These are phyloP conservation scores for Russula dissimulans DNA, from an alignment of 768 basidiomycete genomes.

Conservation along the genomic window DNA sequence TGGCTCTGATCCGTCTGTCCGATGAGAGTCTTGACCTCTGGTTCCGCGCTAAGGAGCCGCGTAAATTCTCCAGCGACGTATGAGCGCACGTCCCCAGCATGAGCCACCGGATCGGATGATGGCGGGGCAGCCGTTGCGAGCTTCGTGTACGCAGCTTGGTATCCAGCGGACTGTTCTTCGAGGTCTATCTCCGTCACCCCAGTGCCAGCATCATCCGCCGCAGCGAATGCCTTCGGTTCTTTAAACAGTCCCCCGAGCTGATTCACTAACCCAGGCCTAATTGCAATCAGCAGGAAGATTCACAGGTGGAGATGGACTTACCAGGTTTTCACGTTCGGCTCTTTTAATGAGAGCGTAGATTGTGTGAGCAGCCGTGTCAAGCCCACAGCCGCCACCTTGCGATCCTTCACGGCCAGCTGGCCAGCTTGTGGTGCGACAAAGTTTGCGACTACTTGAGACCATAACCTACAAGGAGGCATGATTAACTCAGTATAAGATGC, in stretches of 20 bases:
- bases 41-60: conserved; percentile 12
- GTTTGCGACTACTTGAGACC: conserved; percentile 67
- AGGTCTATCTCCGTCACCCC: conserved; percentile 74
- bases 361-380: conserved; percentile 70
- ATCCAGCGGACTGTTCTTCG: conserved; percentile 84
- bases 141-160: conserved; percentile 90
- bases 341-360: conserved; percentile 58
- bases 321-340: conserved; percentile 60
- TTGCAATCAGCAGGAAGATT: neutral
- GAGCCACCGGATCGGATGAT: conserved; percentile 51
- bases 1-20: conserved; percentile 19
- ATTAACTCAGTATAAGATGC: neutral
- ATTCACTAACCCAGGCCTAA: conserved; percentile 61
- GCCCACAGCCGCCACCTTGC: conserved; percentile 78
- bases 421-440: conserved; percentile 76
- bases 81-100: conserved; percentile 46
- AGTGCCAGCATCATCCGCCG: conserved; percentile 41
- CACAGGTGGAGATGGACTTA: conserved; percentile 18
- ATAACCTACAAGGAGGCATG: conserved; percentile 40
- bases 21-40: conserved; percentile 22
- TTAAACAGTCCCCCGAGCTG: conserved; percentile 69
- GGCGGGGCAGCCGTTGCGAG: conserved; percentile 70
- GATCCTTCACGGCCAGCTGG: conserved; percentile 72
- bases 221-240: conserved; percentile 60
- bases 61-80: conserved; percentile 40